Base-by-base conservation (phyloP, 2,329 filamentous ascomycete species). In the Graphium sp. region DNA sequence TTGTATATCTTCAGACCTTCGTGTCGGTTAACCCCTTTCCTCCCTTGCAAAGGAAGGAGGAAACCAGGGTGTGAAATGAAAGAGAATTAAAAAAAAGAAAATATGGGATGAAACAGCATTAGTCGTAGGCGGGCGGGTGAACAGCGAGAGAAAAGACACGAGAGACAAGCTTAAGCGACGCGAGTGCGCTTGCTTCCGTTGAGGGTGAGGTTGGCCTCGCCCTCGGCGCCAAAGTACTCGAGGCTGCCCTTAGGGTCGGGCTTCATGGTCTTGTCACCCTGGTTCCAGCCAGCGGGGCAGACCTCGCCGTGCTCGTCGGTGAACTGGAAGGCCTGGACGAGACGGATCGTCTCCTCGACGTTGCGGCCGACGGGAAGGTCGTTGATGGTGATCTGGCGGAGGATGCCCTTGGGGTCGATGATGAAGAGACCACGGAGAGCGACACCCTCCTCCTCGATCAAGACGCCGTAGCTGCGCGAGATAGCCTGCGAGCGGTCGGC, bases 281-380 rank as follows among this genome's bases (percentile, higher is more conserved):
- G 45, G 34, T 53, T 51, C 59, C 59, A 63, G 41, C 58, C 59
- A 30, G 59, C 59, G 24, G 59, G 59, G 50, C 59, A 85, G 31
- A 82, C 66, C 47, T 81, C 73, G 52, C 83, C 84, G 61, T 79
- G 81, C 40, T 82, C 78, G 39, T 85, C 78, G 9, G 79, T 79
- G 58, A 87, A 81, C 51, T 85, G 80, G 49, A 84, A 84, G 5
- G 77, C 75, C 38, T 76, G 62, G 33, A 74, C 66, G 2, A 77
- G 74, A 21, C 71, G 66, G 39, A 73, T 56, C 2, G 66, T 64
- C 53, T 76, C 71, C 44, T 73, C 66, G 31, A 75, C 71, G 38
- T 64, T 61, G 38, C 71, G 66, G 34, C 71, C 70, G 37, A 75
- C 68, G 35, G 69, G 66, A 18, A 73, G 58, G 41, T 75, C 69